Base-by-base conservation (phyloP, 345 rosid genomes). In the Punica granatum region DNA sequence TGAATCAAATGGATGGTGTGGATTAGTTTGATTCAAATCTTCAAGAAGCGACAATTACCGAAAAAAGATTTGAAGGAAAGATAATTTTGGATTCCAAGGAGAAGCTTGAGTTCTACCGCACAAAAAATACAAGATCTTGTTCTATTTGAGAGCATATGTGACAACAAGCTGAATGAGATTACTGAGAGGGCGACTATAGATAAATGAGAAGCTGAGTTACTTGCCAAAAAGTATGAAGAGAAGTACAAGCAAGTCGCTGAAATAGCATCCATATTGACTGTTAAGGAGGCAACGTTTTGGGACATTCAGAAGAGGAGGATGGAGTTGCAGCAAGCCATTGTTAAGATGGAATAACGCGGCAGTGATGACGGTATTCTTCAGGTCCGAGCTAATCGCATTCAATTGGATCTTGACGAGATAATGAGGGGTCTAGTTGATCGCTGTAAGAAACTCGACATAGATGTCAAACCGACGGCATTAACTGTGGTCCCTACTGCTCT, bases 161-260 rank as follows among this genome's bases (percentile, higher is more conserved):
- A 91, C 74, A 93, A 88, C 80, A 86, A 88, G 76, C 78, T 91
- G 69, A 90, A 93, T 82, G 99, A 93, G 77, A 93, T 93, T 72
- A 85, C 87, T 0, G 99, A 93, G 77, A 89, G 96, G 79, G 99
- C 92, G 73, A 69, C 78, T 25, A 88, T 96, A 73, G 96, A 93
- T 72, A 93, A 86, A 82, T 88, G 86, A 35, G 98, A 93, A 97
- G 99, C 95, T 28, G 97, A 89, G 75, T 70, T 76, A 67, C 80
- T 89, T 83, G 90, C 85, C 49, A 93, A 89, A 80, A 93, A 93
- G 78, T 91, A 91, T 76, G 97, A 90, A 80, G 99, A 93, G 81
- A 93, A 86, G 80, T 93, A 93, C 81, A 91, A 86, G 80, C 99
- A 93, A 83, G 97, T 91, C 63, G 91, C 96, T 68, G 97, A 89